phyloP scores from a whole-genome alignment of 2,329 filamentous ascomycete species.

The Exserohilum turcica region DNA sequence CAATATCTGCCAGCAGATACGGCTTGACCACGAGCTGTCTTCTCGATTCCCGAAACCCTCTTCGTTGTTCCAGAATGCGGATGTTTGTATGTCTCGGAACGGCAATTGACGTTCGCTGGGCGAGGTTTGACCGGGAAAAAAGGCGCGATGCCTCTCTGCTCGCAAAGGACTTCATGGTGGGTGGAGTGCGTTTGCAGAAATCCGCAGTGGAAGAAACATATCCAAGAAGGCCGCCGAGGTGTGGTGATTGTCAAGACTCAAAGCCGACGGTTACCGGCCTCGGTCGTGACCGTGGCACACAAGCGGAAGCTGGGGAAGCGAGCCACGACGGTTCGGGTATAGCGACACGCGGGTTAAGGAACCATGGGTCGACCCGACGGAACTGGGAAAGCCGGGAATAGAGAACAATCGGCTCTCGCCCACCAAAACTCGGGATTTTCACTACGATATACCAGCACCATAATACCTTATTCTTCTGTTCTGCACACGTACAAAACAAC shows the following conservation, averaged over 20 bases:
- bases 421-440: too few relatives aligned
- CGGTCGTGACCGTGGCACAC: slow-evolving; percentile 18
- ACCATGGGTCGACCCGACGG: background rate
- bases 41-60: slow-evolving; percentile 48
- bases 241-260: slow-evolving; percentile 19
- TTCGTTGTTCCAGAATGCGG: slow-evolving; percentile 31
- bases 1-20: slow-evolving; percentile 82
- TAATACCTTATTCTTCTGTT: too few relatives aligned
- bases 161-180: slow-evolving; percentile 39
- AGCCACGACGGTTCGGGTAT: slow-evolving; percentile 8
- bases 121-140: slow-evolving; percentile 28
- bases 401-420: too few relatives aligned
- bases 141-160: slow-evolving; percentile 40
- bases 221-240: slow-evolving; percentile 28
- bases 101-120: slow-evolving; percentile 31
- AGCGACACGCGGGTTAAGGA: slow-evolving; percentile 27
- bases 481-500: too few relatives aligned
- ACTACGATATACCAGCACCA: too few relatives aligned
- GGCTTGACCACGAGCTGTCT: slow-evolving; percentile 67
- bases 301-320: slow-evolving; percentile 27
- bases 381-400: background rate
- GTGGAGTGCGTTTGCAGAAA: slow-evolving; percentile 12
- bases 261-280: slow-evolving; percentile 28
- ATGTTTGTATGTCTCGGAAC: slow-evolving; percentile 26
- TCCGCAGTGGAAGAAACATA: slow-evolving; percentile 28